Base-by-base conservation (phyloP, 2,329 filamentous ascomycete species). In the Clonostachys sp. region DNA sequence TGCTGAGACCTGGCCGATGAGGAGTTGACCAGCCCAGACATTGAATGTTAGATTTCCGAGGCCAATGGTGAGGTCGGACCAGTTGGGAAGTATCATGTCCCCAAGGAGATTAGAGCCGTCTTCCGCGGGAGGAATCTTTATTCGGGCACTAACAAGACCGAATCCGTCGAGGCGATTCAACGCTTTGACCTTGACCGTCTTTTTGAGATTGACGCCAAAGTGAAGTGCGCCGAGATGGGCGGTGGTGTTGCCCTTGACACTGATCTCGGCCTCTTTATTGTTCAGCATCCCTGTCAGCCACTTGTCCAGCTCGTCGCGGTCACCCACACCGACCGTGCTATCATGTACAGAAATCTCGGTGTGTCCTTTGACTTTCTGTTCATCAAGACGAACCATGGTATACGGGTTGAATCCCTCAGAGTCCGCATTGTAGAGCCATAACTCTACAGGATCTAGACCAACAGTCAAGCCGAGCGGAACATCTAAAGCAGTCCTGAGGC, bases 41-140 rank as follows among this genome's bases (percentile, higher is more conserved):
- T 74, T 71, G 14, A 75, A 63, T 0, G 69, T 70, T 16, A 76
- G 45, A 52, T 77, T 70, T 14, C 70, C 69, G 34, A 68, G 56
- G 5, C 62, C 65, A 14, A 72, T 63, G 3, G 62, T 63, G n/a
- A 73, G 57, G 6, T 62, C 52, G 6, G 67, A 68, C 47, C 61
- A 61, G 49, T 73, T 73, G 6, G 70, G 70, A 16, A 73, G 50
- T 40, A 58, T 66, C 12, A 70, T 57, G 1, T 55, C 55, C 4
- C 68, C 68, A 30, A 58, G 54, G 30, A 73, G 55, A 48, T 71
- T 71, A 41, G 57, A 60, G 5, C 67, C 67, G 42, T 69, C 59
- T 0, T 56, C 57, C 18, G 55, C 50, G 2, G 64, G 54, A 2
- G 66, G 64, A 24, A 66, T 50, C 4, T 65, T 42, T 12, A 72